Evolutionary conservation across 805 yeast genomes (phyloP), one percentile per base, ranked within the genome.

Genomic region (Metschnikowia reukaufii): DNA sequence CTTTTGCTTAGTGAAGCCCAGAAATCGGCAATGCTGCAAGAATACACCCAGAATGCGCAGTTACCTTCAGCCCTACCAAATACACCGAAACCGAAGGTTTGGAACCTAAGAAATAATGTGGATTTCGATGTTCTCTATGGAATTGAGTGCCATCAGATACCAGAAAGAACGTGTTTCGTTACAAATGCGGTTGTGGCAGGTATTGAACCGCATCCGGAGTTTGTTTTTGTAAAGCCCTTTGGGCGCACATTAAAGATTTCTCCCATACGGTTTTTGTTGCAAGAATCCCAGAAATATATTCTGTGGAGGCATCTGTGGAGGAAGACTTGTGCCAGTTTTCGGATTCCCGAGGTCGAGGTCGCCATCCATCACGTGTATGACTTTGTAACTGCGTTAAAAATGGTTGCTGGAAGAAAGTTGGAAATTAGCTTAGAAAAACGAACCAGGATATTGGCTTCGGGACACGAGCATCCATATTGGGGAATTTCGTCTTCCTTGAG

Each of bases 301-400:
- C 31, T 4, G 39, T 48, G 10, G 56, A 55, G 39, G 27, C 49
- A 15, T 39, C 42, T n/a, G 30, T 45, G 2, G 51, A 48, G 18
- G 39, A 27, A 6, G 59, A 56, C 1, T 39, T 44, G 12, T 51
- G 56, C 43, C 12, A 16, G 7, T 56, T 56, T 36, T 49, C 55
- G 15, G 53, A 39, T 56, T 4, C 46, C 20, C 16, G 60, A 56
- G 23, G 46, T 49, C 9, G 60, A 56, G 37, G 52, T 47, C 27
- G 48, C 49, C n/a, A 44, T 54, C 23, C 32, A 40, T 20, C 39
- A 47, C 16, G 32, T 54, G 19, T 44, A 13, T 13, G 31, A 42
- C 3, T 25, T 44, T 27, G 23, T 36, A 2, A n/a, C 10, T 4
- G n/a, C 17, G 9, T 18, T 55, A n/a, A 38, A 19, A 2, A 10